Base-by-base conservation (phyloP, 176 grass and related monocot genomes). In the Rhynchospora tenuis region DNA sequence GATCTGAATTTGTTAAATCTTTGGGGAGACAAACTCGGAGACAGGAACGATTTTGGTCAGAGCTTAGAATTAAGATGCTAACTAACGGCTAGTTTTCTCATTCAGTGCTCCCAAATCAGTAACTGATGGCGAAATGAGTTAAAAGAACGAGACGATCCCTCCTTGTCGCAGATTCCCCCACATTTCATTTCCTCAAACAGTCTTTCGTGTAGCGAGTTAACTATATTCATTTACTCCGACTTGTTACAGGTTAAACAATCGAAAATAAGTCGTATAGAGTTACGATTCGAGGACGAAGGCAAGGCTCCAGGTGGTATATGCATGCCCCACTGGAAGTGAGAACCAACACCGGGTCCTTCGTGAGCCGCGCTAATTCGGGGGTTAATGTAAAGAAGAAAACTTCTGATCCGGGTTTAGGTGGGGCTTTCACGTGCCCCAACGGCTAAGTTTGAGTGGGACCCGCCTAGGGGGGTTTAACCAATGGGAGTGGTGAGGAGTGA, bases 51-150 rank as follows among this genome's bases (percentile, higher is more conserved):
- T 70, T 38, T 80, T 60, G 77, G 77, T 80, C 77, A 80, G 77
- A 62, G 77, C 29, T 20, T 38, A 44, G 52, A 82, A 82, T 67
- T 67, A 67, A 82, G 23, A 67, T 67, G 6, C 45, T 52, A 67
- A 67, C 61, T 51, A 82, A 82, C 80, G 80, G 80, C 80, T 82
- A 82, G 80, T 82, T 82, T 75, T 68, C 58, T 67, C 80, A 50
- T 68, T 68, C 80, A 54, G 61, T 82, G 80, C 20, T 80, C 55
- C 29, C 15, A 59, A 62, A 80, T 59, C 52, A 29, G 29, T n/a
- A 80, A 62, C 58, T 62, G 52, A 80, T 62, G 75, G 29, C 9
- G 7, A 80, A 80, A 59, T 38, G 5, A 23, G 52, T 80, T 80
- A 62, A 80, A 80, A 80, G 10, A 80, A 80, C 38, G 16, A 16